These are phyloP conservation scores for Naganishia liquefaciens DNA, from an alignment of 1,284 basidiomycete genomes.

Conservation along the genomic window DNA sequence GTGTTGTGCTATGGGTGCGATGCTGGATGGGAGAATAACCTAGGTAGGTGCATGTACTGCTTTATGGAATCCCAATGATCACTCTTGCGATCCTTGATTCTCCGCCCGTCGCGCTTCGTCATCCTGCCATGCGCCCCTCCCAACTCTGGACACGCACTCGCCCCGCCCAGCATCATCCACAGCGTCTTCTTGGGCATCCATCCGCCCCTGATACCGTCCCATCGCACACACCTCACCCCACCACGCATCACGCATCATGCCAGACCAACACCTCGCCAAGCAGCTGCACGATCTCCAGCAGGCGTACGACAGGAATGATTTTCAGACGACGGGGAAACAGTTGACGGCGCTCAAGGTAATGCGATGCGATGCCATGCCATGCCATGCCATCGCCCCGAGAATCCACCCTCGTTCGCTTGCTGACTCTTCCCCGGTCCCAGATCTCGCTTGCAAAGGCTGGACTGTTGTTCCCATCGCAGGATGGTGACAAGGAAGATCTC, in stretches of 20 bases:
- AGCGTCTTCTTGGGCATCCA: too few species aligned
- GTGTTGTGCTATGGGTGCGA: not conserved
- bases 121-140: not conserved
- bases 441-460: slow-evolving; percentile 51
- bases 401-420: too few species aligned
- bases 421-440: slow-evolving; percentile 35
- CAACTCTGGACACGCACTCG: slow-evolving; percentile 2
- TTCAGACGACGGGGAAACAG: slow-evolving; percentile 33
- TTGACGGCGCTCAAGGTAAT: slow-evolving; percentile 50
- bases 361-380: too few species aligned
- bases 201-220: too few species aligned
- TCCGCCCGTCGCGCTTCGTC: slow-evolving; percentile 5
- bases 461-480: slow-evolving; percentile 52
- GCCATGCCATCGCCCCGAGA: too few species aligned
- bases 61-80: not conserved
- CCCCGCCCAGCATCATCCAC: not conserved
- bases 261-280: slow-evolving; percentile 14
- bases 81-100: not conserved
- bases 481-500: slow-evolving; percentile 47
- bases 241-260: slow-evolving; percentile 1
- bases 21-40: too few species aligned
- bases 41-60: not conserved
- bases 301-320: slow-evolving; percentile 27
- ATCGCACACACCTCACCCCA: not conserved
- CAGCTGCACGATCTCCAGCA: slow-evolving; percentile 16